Base-by-base conservation (phyloP, 139 green algal genomes). In the Chlamydomonas incerta region DNA sequence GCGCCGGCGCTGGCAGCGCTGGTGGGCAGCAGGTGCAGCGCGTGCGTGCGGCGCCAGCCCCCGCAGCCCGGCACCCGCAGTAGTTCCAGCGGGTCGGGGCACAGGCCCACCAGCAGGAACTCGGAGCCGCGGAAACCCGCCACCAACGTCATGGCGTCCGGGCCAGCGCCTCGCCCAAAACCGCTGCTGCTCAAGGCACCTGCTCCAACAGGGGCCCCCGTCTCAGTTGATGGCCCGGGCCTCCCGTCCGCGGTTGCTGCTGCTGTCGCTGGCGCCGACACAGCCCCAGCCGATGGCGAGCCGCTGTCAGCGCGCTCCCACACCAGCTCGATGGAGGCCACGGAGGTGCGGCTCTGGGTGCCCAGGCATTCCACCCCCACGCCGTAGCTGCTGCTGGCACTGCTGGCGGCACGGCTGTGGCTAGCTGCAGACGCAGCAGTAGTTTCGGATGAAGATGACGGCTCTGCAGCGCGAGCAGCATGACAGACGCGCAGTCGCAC, bases 41-140 rank as follows among this genome's bases (percentile, higher is more conserved):
- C 63, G 63, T 85, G 79, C 1, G 79, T 57, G 5, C 79, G 79
- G 9, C 79, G 79, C 79, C 79, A 85, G 1, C 79, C 79, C 1
- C 79, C 79, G 33, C 66, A 68, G 3, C 31, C 31, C 14, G 79
- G 66, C 65, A 85, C 66, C 24, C 47, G 47, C 65, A 85, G 21
- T 21, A 85, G 79, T 66, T 85, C 79, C 13, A n/a, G 1, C 14
- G 47, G 29, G 24, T 85, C 77, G 8, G 77, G 79, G 4, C 47
- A 8, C 46, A 75, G n/a, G 0, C 21, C 21, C 31, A 76, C 46
- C 65, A 60, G 5, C 47, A 75, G 63, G 23, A 85, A 75, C 21
- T 85, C 79, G 5, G 79, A 14, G 4, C 46, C 79, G 2, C 47
- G 65, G 66, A 85, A 85, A 4, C 79, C 79, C 3, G 47, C 79